Evolutionary conservation across 73 alveolate genomes (phyloP), one percentile per base, ranked within the genome.

Genomic region (Paramecium caudatum): DNA sequence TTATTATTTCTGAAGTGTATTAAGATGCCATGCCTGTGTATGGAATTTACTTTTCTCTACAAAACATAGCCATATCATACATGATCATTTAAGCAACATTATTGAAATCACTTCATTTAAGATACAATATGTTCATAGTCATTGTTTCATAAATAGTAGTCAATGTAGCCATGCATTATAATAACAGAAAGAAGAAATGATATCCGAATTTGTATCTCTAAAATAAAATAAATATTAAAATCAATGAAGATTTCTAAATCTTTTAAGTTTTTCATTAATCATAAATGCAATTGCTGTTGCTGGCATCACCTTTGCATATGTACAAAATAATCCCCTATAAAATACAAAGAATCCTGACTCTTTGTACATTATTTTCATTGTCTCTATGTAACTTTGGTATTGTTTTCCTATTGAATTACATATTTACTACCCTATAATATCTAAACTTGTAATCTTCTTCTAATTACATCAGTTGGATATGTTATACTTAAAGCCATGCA

Each of bases 381-480:
- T 50, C 37, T 70, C 82, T n/a, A 32, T 0, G 36, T 83, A 83
- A 13, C 83, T 10, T 12, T 33, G 15, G 34, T 65, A 49, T n/a
- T 7, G 0, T 10, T 32, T 55, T 23, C 80, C 80, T 55, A 23
- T 0, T 49, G 25, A 4, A 45, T 48, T 23, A 15, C 1, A 1
- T 16, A 48, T 2, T 8, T 1, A 4, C 32, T 50, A 83, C 37
- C 45, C 23, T 34, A 37, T 70, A 83, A 55, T 10, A 55, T 83
- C 25, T 46, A 50, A 17, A 83, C 49, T 41, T 83, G 55, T 8
- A 83, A 21, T 33, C 82, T 61, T 83, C 91, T 83, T 37, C 91
- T 65, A 4, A 83, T 83, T 3, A 83, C 49, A 55, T 83, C 91
- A 7, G 91, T 83, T 7, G 91, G 91, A 61, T 83, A 83, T n/a